Percentiles rank a stretch among this genome's conserved stretches.
phyloP scores from a whole-genome alignment of 1,284 basidiomycete genomes.

The Caloboletus inedulis region DNA sequence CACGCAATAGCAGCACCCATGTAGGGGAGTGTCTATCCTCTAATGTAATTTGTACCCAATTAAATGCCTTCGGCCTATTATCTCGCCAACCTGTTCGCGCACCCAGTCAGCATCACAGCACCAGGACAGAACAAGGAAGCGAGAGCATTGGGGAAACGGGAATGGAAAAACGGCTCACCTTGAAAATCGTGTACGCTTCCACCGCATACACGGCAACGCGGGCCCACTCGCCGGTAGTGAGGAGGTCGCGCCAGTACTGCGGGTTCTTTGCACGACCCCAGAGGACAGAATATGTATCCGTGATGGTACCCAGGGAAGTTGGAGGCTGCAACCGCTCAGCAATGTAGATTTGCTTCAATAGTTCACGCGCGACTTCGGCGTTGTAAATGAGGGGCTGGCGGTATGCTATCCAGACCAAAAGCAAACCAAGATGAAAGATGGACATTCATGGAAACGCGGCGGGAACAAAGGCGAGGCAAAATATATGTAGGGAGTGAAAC shows the following conservation, averaged over 20 bases:
- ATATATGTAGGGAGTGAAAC: background rate
- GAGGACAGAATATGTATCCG: slow-evolving; percentile 71
- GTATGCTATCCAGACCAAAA: slow-evolving; percentile 58
- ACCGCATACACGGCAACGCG: slow-evolving; percentile 81
- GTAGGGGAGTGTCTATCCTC: slow-evolving; percentile 24
- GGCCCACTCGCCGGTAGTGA: slow-evolving; percentile 75
- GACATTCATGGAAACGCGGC: background rate
- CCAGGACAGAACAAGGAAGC: background rate
- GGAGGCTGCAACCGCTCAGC: slow-evolving; percentile 88
- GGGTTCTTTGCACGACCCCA: slow-evolving; percentile 65
- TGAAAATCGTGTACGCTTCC: slow-evolving; percentile 88
- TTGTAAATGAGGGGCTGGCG: slow-evolving; percentile 83
- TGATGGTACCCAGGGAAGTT: slow-evolving; percentile 58
- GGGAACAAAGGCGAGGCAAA: too few relatives aligned
- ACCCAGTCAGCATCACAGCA: slow-evolving; percentile 6
- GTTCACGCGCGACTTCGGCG: slow-evolving; percentile 76
- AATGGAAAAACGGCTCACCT: slow-evolving; percentile 43
- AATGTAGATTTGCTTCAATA: slow-evolving; percentile 89
- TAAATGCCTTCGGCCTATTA: slow-evolving; percentile 79
- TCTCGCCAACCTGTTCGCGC: slow-evolving; percentile 75
- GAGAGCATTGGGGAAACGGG: slow-evolving; percentile 26
- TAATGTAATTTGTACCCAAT: slow-evolving; percentile 81
- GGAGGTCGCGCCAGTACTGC: slow-evolving; percentile 68
- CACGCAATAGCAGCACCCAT: background rate
- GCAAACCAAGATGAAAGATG: background rate